These are phyloP conservation scores for Stellera chamaejasme DNA, from an alignment of 345 rosid genomes.

Conservation along the genomic window DNA sequence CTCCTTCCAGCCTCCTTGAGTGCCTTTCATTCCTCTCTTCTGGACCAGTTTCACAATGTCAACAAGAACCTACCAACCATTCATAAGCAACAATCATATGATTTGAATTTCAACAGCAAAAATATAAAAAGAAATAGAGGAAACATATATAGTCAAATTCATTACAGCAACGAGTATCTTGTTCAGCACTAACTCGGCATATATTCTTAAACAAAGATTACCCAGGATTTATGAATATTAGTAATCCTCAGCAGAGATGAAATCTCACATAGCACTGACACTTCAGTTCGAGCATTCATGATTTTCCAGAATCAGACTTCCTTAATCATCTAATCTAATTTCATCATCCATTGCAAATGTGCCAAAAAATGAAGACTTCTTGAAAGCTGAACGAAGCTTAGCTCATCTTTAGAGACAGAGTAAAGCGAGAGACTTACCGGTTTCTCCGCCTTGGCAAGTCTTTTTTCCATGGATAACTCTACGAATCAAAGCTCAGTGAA, in stretches of 20 bases:
- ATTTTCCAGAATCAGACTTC: no score
- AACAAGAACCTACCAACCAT: conserved; percentile 41
- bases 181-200: not conserved
- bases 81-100: not conserved
- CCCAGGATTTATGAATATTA: not conserved
- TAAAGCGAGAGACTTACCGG: conserved; percentile 12
- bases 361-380: no score
- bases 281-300: not conserved
- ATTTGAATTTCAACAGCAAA: not conserved
- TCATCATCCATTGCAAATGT: no score
- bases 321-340: no score
- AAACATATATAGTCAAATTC: not conserved
- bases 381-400: not conserved
- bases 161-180: not conserved
- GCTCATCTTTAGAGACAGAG: not conserved
- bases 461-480: conserved; percentile 25
- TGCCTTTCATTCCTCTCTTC: conserved; percentile 42
- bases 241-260: not conserved
- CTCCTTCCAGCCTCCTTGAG: conserved; percentile 63
- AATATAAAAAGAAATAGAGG: not conserved
- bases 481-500: not conserved
- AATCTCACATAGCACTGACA: not conserved
- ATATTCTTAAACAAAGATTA: not conserved
- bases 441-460: conserved; percentile 28
- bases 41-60: conserved; percentile 62